Conservation (phyloP, 352 stramenopile genomes). For the Phytophthora kernoviae region DNA sequence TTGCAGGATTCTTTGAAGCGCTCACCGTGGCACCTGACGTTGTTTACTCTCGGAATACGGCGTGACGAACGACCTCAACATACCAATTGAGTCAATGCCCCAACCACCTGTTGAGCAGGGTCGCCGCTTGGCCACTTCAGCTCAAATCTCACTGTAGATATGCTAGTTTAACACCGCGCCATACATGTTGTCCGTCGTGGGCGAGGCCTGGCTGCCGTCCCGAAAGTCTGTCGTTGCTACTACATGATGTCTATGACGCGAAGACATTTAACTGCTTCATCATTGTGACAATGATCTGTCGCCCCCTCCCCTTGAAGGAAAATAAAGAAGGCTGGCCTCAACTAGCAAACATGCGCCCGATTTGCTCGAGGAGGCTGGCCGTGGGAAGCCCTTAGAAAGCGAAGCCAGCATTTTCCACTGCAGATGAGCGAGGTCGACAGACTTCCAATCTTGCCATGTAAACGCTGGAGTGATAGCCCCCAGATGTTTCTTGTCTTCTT, state of each 20-base stretch:
- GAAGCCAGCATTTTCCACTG: slow-evolving; percentile 1
- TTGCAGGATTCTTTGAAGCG: no score
- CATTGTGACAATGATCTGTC: no score
- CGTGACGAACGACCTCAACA: no score
- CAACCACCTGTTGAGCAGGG: no score
- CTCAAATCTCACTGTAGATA: background rate
- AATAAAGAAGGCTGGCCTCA: background rate
- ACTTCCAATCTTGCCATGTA: background rate
- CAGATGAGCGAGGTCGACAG: background rate
- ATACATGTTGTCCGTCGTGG: background rate
- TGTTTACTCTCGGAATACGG: background rate
- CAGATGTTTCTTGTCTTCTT: no score
- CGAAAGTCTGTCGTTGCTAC: no score
- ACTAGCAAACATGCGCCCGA: background rate
- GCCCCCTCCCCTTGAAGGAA: no score
- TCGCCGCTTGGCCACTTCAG: background rate
- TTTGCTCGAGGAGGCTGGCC: background rate
- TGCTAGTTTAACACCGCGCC: background rate
- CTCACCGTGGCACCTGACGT: background rate
- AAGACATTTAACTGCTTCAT: no score
- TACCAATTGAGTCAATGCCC: no score
- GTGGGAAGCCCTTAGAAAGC: background rate
- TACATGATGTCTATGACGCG: no score
- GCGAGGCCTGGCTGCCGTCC: background rate
- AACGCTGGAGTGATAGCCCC: no score